Base-by-base conservation (phyloP, 2,329 filamentous ascomycete species). In the Alternaria gaisen region DNA sequence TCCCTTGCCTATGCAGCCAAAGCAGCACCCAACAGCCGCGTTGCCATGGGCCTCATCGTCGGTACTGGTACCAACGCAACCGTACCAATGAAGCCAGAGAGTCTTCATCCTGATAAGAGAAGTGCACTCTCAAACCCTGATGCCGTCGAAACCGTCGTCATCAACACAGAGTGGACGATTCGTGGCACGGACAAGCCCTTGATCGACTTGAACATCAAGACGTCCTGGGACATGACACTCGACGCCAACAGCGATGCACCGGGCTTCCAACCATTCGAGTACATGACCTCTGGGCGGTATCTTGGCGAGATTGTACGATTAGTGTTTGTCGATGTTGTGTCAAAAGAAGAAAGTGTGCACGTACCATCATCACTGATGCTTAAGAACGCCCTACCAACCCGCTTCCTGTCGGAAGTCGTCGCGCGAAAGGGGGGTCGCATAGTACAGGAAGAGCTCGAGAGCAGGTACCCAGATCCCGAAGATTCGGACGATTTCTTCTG, bases 91-190 rank as follows among this genome's bases (percentile, higher is more conserved):
- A 86, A 84, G 67, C 80, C 90, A 51, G 84, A 80, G 47, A 85
- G 83, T 58, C 81, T 95, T 18, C 87, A 90, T 63, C 81, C 85
- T 9, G 85, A 83, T 57, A 94, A 94, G 74, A 77, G 83, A 79
- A 58, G 76, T 36, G 62, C 66, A 11, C 53, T 78, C 9, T 80
- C 82, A 6, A 66, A 69, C 5, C 58, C 65, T 3, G 67, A 70
- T 36, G 56, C 56, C 12, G 82, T 90, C 7, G 81, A 86, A n/a
- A 89, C 87, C 66, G 89, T 93, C 14, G 87, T 92, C 5, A 88
- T 94, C 64, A 94, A 94, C 73, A 94, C 92, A 0, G 92, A 95
- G 78, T 94, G 91, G 90, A 91, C 90, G 53, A 93, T 95, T 69
- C 89, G 89, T 26, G 91, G 91, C 7, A 88, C 91, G 2, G 88